phyloP scores from a whole-genome alignment of 371 early-diverging fungal species.

The Caulochytrium protostelioides region DNA sequence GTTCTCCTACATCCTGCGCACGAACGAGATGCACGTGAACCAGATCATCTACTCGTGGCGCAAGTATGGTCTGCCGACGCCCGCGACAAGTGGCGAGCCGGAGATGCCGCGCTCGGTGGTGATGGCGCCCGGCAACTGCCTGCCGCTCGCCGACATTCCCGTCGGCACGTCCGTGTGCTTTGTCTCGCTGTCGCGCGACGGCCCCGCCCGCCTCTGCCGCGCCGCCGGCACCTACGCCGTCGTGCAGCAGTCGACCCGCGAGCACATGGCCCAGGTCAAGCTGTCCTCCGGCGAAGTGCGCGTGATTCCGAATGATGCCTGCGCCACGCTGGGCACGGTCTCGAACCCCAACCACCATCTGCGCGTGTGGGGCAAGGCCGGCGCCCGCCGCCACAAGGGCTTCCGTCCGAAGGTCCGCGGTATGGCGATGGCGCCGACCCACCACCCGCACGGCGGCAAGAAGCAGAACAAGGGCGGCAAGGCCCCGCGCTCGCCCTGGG shows the following conservation, averaged over 20 bases:
- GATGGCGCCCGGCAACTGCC: slow-evolving; percentile 69
- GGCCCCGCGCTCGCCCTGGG: slow-evolving; percentile 83
- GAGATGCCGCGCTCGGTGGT: slow-evolving; percentile 40
- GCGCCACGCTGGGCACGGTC: slow-evolving; percentile 82
- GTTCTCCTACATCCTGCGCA: slow-evolving; percentile 66
- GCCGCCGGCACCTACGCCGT: slow-evolving; percentile 76
- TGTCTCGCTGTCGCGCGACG: slow-evolving; percentile 56
- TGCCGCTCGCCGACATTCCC: slow-evolving; percentile 75
- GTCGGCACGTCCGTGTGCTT: slow-evolving; percentile 76
- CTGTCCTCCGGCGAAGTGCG: slow-evolving; percentile 75
- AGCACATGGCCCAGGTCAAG: slow-evolving; percentile 66
- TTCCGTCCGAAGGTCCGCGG: slow-evolving; percentile 84
- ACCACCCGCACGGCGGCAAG: slow-evolving; percentile 99
- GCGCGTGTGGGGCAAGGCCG: slow-evolving; percentile 76
- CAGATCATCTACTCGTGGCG: slow-evolving; percentile 41
- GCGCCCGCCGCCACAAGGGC: slow-evolving; percentile 60
- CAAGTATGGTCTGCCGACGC: no score
- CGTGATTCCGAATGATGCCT: slow-evolving; percentile 62
- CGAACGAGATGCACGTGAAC: slow-evolving; percentile 51
- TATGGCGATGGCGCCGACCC: slow-evolving; percentile 96
- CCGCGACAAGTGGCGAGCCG: no score
- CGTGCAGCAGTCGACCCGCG: slow-evolving; percentile 43
- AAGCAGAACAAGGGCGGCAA: slow-evolving; percentile 84
- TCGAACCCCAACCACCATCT: slow-evolving; percentile 80
- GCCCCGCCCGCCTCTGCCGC: slow-evolving; percentile 63